A percentile compares a stretch with the other conserved stretches of the same genome.
Conservation (phyloP, 2,329 filamentous ascomycete species). For the Aureobasidium sp. region DNA sequence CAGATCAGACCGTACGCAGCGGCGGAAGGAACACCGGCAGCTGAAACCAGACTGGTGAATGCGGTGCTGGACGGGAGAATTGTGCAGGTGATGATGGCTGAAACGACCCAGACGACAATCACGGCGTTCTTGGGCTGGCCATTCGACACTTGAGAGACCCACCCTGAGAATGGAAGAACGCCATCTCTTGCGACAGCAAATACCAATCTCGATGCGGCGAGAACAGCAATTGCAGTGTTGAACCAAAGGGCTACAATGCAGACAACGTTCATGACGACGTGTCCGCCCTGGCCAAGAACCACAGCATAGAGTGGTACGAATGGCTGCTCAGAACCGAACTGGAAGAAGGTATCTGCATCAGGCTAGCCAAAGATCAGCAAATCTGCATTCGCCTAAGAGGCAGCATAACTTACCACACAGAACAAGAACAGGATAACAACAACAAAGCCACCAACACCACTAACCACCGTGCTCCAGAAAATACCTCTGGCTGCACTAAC, state of each 20-base stretch:
- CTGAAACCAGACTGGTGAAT: conserved; percentile 33
- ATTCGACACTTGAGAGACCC: conserved; percentile 49
- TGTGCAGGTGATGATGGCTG: conserved; percentile 50
- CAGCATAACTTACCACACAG: conserved; percentile 33
- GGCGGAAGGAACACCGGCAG: conserved; percentile 35
- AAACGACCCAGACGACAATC: conserved; percentile 50
- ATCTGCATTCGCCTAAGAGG: background rate
- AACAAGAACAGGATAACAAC: conserved; percentile 54
- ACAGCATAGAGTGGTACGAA: conserved; percentile 53
- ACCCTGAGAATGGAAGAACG: conserved; percentile 51
- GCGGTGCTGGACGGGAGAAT: conserved; percentile 47
- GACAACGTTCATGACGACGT: conserved; percentile 54
- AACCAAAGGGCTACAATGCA: conserved; percentile 43
- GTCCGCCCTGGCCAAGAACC: conserved; percentile 49
- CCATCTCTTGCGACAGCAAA: conserved; percentile 57
- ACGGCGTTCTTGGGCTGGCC: conserved; percentile 56
- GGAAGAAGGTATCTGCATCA: conserved; percentile 47
- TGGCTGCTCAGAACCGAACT: conserved; percentile 49
- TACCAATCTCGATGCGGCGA: conserved; percentile 54
- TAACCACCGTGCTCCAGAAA: conserved; percentile 53
- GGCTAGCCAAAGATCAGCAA: conserved; percentile 23
- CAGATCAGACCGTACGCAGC: conserved; percentile 40
- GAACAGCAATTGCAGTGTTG: conserved; percentile 54
- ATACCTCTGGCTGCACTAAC: conserved; percentile 50
- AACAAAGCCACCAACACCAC: conserved; percentile 48